Evolutionary conservation across 768 basidiomycete species (phyloP).

Genomic region (Xanthoconium purpureum): DNA sequence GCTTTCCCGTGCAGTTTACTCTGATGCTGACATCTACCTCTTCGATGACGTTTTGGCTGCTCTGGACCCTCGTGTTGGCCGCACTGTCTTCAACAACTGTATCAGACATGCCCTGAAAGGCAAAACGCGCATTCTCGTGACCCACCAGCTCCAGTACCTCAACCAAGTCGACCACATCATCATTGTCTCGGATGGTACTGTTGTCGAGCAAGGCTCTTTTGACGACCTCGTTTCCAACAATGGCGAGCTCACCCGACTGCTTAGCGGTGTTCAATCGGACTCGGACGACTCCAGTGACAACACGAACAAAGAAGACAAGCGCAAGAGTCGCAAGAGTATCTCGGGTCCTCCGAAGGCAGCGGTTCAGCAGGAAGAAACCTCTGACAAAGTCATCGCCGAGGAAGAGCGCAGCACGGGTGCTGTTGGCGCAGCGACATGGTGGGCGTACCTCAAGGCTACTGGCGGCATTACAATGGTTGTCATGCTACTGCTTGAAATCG

Average conservation of each 20-base stretch:
- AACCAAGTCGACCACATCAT: conserved; percentile 43
- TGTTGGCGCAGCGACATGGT: conserved; percentile 26
- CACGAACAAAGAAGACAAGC: conserved; percentile 17
- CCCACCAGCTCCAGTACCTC: conserved; percentile 32
- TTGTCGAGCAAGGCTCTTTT: conserved; percentile 46
- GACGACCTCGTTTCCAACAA: conserved; percentile 34
- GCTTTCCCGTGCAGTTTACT: conserved; percentile 46
- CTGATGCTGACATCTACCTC: conserved; percentile 39
- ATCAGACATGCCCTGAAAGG: conserved; percentile 21
- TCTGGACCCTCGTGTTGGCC: conserved; percentile 45
- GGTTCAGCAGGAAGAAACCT: conserved; percentile 9
- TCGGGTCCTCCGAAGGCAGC: conserved; percentile 4
- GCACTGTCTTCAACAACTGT: conserved; percentile 30
- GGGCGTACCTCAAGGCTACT: conserved; percentile 31
- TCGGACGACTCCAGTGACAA: conserved; percentile 4
- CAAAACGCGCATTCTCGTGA: conserved; percentile 29
- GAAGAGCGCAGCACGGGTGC: conserved; percentile 28
- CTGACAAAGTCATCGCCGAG: conserved; percentile 18
- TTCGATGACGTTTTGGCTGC: conserved; percentile 48
- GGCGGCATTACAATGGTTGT: conserved; percentile 21
- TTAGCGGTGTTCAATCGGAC: conserved; percentile 19
- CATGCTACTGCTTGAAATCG: conserved; percentile 17
- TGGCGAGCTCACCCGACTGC: conserved; percentile 27
- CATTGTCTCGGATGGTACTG: conserved; percentile 42
- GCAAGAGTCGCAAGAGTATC: conserved; percentile 22